Conservation (phyloP, 441 rosid species). For the Populus hybrid region DNA sequence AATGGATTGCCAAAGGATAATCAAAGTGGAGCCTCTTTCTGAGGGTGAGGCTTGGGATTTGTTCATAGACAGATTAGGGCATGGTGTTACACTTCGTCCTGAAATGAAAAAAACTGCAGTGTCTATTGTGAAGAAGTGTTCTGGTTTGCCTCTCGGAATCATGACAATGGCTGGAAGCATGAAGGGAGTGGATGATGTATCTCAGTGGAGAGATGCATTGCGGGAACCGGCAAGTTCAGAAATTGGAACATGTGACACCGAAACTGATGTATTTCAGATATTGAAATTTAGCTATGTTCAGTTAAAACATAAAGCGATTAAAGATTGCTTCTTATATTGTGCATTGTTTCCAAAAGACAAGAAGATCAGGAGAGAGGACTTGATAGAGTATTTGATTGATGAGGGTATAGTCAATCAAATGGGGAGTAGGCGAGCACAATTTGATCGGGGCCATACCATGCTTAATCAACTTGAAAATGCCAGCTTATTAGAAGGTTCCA, state of each 20-base stretch:
- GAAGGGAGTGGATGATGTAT: not conserved
- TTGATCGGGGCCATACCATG: too few relatives aligned
- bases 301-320: not conserved
- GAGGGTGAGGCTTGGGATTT: not conserved
- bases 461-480: not conserved
- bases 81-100: accelerated
- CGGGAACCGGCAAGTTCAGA: not conserved
- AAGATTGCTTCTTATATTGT: not conserved
- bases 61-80: not conserved
- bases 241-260: not conserved
- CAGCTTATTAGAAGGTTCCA: slow-evolving; percentile 1
- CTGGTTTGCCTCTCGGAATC: too few relatives aligned
- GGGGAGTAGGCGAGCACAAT: too few relatives aligned
- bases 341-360: not conserved
- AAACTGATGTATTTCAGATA: not conserved
- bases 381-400: not conserved
- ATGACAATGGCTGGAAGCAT: not conserved
- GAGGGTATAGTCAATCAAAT: too few relatives aligned
- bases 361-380: not conserved
- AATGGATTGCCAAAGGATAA: slow-evolving; percentile 20
- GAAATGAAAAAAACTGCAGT: not conserved
- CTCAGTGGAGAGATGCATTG: slow-evolving; percentile 9
- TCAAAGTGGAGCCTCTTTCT: not conserved
- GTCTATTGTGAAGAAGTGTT: slow-evolving; percentile 4
- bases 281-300: slow-evolving; percentile 15